These are phyloP conservation scores for Cytospora chrysosperma DNA, from an alignment of 2,329 filamentous ascomycete species.

Conservation along the genomic window DNA sequence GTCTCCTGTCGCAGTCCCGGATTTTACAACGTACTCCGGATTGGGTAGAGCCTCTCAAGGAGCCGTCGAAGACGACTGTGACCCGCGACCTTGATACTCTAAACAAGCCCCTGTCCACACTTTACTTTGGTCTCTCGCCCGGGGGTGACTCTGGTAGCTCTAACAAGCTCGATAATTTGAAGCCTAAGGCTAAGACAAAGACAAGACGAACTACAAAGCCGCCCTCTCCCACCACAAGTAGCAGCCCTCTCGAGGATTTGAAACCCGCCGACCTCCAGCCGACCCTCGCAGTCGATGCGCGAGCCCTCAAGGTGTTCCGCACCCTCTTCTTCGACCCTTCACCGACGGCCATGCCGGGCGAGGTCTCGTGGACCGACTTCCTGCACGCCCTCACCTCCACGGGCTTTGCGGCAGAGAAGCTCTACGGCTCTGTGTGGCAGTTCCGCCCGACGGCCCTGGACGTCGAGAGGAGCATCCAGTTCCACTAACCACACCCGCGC, in stretches of 20 bases:
- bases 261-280: slow-evolving; percentile 8
- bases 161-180: neutral
- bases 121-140: slow-evolving; percentile 26
- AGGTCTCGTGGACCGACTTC: slow-evolving; percentile 54
- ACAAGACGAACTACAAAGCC: slow-evolving; percentile 24
- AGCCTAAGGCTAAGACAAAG: slow-evolving; percentile 26
- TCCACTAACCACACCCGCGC: slow-evolving; percentile 59
- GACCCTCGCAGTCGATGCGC: slow-evolving; percentile 31
- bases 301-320: slow-evolving; percentile 37
- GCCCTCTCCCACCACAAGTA: neutral
- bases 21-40: slow-evolving; percentile 47
- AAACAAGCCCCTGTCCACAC: slow-evolving; percentile 29
- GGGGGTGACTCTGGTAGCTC: neutral
- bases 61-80: neutral
- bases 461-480: slow-evolving; percentile 51
- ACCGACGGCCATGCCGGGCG: slow-evolving; percentile 39
- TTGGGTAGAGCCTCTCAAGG: slow-evolving; percentile 42
- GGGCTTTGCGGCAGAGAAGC: slow-evolving; percentile 54
- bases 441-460: slow-evolving; percentile 46
- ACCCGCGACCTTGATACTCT: neutral
- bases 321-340: slow-evolving; percentile 42
- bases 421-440: slow-evolving; percentile 62
- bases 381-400: slow-evolving; percentile 49
- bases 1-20: slow-evolving; percentile 35
- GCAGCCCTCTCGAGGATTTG: neutral